Evolutionary conservation across 768 basidiomycete species (phyloP), one percentile per base, ranked within the genome.

Genomic region (Russula olivacea): DNA sequence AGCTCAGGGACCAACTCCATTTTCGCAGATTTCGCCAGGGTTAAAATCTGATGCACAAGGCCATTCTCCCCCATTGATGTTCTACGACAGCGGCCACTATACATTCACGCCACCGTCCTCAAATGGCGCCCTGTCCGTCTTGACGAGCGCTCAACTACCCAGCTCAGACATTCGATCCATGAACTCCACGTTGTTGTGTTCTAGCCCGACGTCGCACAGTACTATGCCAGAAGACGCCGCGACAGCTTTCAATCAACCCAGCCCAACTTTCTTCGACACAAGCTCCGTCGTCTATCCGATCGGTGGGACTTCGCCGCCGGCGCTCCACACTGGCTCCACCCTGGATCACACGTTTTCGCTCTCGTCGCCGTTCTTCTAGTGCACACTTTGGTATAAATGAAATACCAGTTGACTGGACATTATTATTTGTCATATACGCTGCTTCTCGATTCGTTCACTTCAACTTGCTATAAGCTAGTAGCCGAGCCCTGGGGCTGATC

Each of bases 361-460:
- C 41, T 53, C 64, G 10, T 55, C 66, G 25, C 43, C 64, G 21
- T 66, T 66, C 55, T 66, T 65, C 66, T 65, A 66, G 43, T 56
- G 38, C 30, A n/a, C 49, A 28, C 25, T 48, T 48, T 25, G 32
- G 23, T 53, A 19, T 54, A 28, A 48, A 63, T 40, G 38, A 53
- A 53, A 50, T 49, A 55, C 40, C 32, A 15, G 53, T 64, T 19
- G 51, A 47, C 36, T 47, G 56, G 61, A 58, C 55, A 63, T 53
- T 55, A 34, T 59, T 60, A 64, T 55, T 59, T 59, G 48, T 63
- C 36, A 51, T 40, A 49, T 55, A 55, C 25, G 38, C 17, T 34
- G 50, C 48, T 55, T 61, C 53, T 62, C 50, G 51, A 40, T 43
- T 48, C 34, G 38, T 55, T 41, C 38, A 40, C 38, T 40, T 40